Conservation (phyloP, 768 basidiomycete species). For the Tubosaeta sp. region DNA sequence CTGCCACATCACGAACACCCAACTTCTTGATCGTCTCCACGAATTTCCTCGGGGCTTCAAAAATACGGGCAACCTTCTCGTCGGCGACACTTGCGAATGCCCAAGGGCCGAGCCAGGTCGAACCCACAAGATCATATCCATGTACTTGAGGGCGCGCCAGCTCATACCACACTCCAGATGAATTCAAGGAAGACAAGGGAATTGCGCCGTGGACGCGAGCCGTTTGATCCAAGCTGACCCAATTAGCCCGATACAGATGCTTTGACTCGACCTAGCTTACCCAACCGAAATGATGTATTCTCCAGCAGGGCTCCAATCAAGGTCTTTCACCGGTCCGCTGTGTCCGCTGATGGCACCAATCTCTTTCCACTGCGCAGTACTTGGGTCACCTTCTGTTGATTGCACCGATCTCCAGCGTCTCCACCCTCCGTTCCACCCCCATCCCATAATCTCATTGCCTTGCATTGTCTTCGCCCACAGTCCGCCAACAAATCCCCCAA, state of each 20-base stretch:
- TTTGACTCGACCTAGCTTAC: constrained; percentile 39
- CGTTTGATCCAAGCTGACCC: constrained; percentile 79
- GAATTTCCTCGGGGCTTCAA: constrained; percentile 85
- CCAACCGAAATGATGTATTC: constrained; percentile 83
- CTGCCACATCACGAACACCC: constrained; percentile 43
- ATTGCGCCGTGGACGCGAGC: constrained; percentile 78
- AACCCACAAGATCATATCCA: constrained; percentile 88
- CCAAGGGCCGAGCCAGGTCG: constrained; percentile 68
- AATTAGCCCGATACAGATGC: neutral
- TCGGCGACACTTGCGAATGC: constrained; percentile 90
- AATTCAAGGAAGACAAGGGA: constrained; percentile 13
- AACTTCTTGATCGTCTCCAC: constrained; percentile 56
- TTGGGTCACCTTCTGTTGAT: constrained; percentile 12
- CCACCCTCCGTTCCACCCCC: constrained; percentile 96
- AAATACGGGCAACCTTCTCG: constrained; percentile 92
- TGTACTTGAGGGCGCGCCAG: constrained; percentile 92
- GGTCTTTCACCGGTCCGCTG: constrained; percentile 67
- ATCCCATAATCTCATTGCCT: constrained; percentile 67
- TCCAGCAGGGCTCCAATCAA: constrained; percentile 85
- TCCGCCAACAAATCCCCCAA: constrained; percentile 91
- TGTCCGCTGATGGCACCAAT: constrained; percentile 83
- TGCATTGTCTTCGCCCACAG: constrained; percentile 56
- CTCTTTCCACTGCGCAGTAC: constrained; percentile 64
- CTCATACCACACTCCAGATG: constrained; percentile 67
- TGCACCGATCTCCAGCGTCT: constrained; percentile 67